Base-by-base conservation (phyloP, 257 asterid genomes). In the Hygrophila difformis region DNA sequence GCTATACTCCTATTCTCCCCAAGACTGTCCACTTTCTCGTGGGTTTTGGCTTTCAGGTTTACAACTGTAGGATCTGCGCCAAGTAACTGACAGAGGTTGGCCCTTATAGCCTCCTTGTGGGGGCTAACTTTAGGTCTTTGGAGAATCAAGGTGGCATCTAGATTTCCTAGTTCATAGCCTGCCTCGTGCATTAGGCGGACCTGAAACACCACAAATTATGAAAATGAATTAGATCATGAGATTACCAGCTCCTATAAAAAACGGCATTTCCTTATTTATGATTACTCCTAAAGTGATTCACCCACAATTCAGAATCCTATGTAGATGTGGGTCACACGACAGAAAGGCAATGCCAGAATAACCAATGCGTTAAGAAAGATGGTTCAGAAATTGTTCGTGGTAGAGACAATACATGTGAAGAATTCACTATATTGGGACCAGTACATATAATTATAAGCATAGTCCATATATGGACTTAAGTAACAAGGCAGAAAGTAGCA, bases 1-100 rank as follows among this genome's bases (percentile, higher is more conserved):
- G 98, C 96, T 39, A 89, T 89, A 55, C 96, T 89, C 62, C 98
- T 69, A 49, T 89, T 89, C 70, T 89, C 98, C 55, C 96, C 98
- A 1, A 85, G 94, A 60, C 98, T 89, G 49, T 89, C 98, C 4
- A 89, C 98, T 57, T 82, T 89, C 72, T 89, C 98, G 24, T 89
- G 98, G 46, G 98, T 89, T 65, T 85, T 89, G 8, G 98, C 96
- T 68, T 89, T 89, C 41, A 89, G 72, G 65, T 89, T 89, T 28
- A 89, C 94, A 12, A 58, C 93, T 0, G 86, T 63, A 42, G 86
- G 92, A 56, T 89, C 93, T 1, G 94, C 94, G 11, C 92, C 88
- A 3, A 85, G 79, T 29, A 89, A 79, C 64, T 82, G 48, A 52
- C 94, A 79, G 48, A 85, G 55, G 54, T 89, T 89, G 42, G 70